A percentile compares a stretch with the other conserved stretches of the same genome.
These are phyloP conservation scores for Neonectria coccinea DNA, from an alignment of 2,329 filamentous ascomycete genomes.

Conservation along the genomic window DNA sequence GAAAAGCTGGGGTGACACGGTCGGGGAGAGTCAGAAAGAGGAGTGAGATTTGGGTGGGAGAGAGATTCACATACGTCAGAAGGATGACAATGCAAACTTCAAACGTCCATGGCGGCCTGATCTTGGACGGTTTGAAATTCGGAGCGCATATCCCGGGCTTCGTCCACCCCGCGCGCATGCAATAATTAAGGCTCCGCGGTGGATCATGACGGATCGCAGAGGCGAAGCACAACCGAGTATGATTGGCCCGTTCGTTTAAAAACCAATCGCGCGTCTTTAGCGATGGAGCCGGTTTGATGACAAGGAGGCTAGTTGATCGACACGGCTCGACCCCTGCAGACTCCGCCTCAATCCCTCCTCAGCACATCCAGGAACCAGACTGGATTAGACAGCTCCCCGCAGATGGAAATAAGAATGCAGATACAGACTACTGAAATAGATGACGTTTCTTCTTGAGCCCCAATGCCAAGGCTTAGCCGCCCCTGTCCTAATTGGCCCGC, in stretches of 20 bases:
- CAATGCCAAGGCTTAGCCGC: constrained; percentile 2
- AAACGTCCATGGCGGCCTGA: background rate
- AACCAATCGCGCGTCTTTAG: constrained; percentile 22
- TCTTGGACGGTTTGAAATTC: background rate
- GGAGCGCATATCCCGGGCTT: constrained; percentile 1
- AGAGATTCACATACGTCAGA: background rate
- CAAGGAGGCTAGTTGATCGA: background rate
- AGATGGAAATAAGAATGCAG: background rate
- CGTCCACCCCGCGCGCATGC: background rate
- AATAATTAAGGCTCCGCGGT: constrained; percentile 10
- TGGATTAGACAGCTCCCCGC: background rate
- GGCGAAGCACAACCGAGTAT: background rate
- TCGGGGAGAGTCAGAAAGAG: background rate
- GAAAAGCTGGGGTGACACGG: constrained; percentile 1
- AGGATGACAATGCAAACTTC: background rate
- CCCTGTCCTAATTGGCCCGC: constrained; percentile 19
- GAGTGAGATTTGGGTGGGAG: background rate
- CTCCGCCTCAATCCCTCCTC: constrained; percentile 17
- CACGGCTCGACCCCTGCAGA: constrained; percentile 5
- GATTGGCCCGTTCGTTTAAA: constrained; percentile 36
- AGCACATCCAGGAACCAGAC: background rate
- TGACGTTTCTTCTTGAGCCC: constrained; percentile 4
- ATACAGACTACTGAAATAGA: background rate
- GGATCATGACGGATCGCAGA: constrained; percentile 7
- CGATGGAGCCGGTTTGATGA: constrained; percentile 5